These are phyloP conservation scores for Amaranthus hypochondriacus DNA, from an alignment of 148 eudicot genomes.

Conservation along the genomic window DNA sequence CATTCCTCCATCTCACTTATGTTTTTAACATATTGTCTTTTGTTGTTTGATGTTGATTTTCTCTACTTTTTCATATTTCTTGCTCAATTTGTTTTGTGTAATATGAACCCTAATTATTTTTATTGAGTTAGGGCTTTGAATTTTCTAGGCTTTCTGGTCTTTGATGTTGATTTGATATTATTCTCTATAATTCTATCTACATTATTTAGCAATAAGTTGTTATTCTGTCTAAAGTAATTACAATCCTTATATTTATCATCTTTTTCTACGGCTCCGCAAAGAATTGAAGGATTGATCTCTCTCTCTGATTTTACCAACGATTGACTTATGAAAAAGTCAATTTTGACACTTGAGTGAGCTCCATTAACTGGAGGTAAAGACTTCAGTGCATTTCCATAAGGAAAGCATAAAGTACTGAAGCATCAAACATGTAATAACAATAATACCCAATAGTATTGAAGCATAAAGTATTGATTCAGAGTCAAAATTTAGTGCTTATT, in stretches of 20 bases:
- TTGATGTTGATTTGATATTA: slow-evolving; percentile 16
- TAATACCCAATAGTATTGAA: slow-evolving; percentile 34
- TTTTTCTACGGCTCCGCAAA: slow-evolving; percentile 13
- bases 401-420: slow-evolving; percentile 65
- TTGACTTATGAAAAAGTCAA: slow-evolving; percentile 11
- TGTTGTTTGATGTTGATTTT: no score
- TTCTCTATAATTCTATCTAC: neutral
- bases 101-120: no score
- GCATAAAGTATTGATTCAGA: no score
- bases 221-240: slow-evolving; percentile 16
- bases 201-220: slow-evolving; percentile 4
- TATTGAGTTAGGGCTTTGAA: no score
- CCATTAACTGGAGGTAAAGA: slow-evolving; percentile 46
- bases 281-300: slow-evolving; percentile 13
- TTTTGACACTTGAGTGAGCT: slow-evolving; percentile 10
- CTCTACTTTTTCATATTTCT: no score
- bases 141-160: slow-evolving; percentile 7
- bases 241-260: slow-evolving; percentile 1
- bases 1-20: no score
- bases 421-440: slow-evolving; percentile 56
- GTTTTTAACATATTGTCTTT: no score
- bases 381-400: slow-evolving; percentile 53
- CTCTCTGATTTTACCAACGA: slow-evolving; percentile 18
- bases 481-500: no score
- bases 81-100: no score